Conservation (phyloP, 805 yeast genomes). For the Metschnikowia kofuensis region DNA sequence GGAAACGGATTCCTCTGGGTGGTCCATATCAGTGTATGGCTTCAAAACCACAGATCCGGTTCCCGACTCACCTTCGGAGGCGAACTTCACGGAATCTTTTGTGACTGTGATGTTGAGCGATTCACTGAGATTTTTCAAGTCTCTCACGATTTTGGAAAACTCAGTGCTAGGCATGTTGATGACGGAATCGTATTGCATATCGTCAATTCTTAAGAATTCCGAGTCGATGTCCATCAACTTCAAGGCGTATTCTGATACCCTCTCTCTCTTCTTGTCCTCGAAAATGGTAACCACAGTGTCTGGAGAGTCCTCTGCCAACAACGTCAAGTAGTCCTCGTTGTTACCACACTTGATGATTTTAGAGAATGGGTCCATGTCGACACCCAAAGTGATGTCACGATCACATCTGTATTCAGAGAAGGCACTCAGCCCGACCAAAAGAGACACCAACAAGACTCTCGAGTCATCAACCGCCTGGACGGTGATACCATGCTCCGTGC, state of each 20-base stretch:
- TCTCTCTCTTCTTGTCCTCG: constrained; percentile 87
- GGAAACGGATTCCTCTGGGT: constrained; percentile 68
- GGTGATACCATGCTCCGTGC: constrained; percentile 91
- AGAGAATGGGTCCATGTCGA: constrained; percentile 82
- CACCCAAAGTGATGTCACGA: constrained; percentile 85
- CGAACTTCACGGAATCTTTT: constrained; percentile 87
- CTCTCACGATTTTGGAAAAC: constrained; percentile 86
- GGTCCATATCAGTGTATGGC: constrained; percentile 78
- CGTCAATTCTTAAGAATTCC: constrained; percentile 90
- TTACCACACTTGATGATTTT: constrained; percentile 91
- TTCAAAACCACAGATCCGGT: constrained; percentile 82
- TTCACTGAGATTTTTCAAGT: constrained; percentile 82
- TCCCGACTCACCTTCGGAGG: constrained; percentile 90
- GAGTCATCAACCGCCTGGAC: constrained; percentile 98
- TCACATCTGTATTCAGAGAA: constrained; percentile 94
- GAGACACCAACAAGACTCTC: constrained; percentile 86
- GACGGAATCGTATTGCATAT: constrained; percentile 84
- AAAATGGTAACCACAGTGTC: constrained; percentile 77
- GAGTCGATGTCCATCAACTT: constrained; percentile 96
- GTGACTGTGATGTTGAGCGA: constrained; percentile 82
- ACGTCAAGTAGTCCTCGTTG: constrained; percentile 81
- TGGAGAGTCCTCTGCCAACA: constrained; percentile 86
- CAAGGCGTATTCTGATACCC: constrained; percentile 87
- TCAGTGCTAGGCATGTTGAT: constrained; percentile 85
- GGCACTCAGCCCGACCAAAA: constrained; percentile 83